These are phyloP conservation scores for Acanthamoeba divionensis DNA, from an alignment of 208 protist genomes.

Conservation along the genomic window DNA sequence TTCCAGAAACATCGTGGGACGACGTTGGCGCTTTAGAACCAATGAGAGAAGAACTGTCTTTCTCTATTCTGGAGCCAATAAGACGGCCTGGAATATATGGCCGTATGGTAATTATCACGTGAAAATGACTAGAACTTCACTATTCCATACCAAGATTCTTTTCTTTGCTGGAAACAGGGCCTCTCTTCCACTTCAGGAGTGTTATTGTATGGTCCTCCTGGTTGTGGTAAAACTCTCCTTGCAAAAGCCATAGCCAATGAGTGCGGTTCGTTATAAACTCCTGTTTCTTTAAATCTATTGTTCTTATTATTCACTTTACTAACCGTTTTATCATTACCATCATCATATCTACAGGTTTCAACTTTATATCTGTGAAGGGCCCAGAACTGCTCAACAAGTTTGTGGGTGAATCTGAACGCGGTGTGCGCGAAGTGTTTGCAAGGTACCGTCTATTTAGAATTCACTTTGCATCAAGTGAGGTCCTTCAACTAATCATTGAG, in stretches of 20 bases:
- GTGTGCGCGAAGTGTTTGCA: constrained; percentile 95
- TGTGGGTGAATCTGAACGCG: constrained; percentile 97
- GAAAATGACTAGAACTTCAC: no score
- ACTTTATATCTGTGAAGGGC: constrained; percentile 99
- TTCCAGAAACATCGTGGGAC: constrained; percentile 95
- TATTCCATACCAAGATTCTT: no score
- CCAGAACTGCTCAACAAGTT: constrained; percentile 97
- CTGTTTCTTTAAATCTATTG: neutral
- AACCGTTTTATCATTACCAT: constrained; percentile 88
- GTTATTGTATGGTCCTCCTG: constrained; percentile 97
- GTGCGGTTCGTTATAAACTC: neutral
- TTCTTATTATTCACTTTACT: neutral
- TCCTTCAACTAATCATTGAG: neutral
- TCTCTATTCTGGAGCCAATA: constrained; percentile 89
- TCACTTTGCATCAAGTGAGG: neutral
- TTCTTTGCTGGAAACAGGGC: no score
- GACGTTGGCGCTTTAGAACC: constrained; percentile 95
- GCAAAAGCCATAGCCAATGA: constrained; percentile 82
- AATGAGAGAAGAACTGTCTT: constrained; percentile 89
- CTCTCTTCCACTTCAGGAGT: constrained; percentile 90
- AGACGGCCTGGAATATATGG: constrained; percentile 86
- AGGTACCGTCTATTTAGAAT: neutral
- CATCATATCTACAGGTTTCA: constrained; percentile 91
- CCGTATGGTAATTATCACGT: constrained; percentile 13
- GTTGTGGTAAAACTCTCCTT: constrained; percentile 92